phyloP scores from a whole-genome alignment of 176 grass and related monocot species.

The Secale cereale region DNA sequence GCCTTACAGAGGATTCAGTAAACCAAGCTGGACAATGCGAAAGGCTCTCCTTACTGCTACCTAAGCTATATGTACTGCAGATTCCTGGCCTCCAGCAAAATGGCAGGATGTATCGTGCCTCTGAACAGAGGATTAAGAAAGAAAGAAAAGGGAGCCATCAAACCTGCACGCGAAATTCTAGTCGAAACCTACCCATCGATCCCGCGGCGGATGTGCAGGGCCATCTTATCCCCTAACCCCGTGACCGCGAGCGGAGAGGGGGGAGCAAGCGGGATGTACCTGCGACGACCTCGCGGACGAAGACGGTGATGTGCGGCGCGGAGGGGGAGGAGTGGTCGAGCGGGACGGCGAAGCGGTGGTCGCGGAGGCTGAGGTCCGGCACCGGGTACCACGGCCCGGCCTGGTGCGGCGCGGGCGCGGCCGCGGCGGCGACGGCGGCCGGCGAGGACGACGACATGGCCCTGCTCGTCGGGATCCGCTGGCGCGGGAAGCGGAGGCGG shows the following conservation, averaged over 20 bases:
- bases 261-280: slow-evolving; percentile 31
- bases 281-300: slow-evolving; percentile 80
- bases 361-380: slow-evolving; percentile 76
- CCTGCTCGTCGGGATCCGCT: slow-evolving; percentile 7
- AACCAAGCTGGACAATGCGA: neutral
- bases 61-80: neutral
- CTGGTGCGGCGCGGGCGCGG: slow-evolving; percentile 23
- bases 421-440: neutral
- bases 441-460: slow-evolving; percentile 55
- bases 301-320: slow-evolving; percentile 55
- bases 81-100: neutral
- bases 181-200: neutral
- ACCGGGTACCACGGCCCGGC: slow-evolving; percentile 63
- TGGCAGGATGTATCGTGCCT: neutral
- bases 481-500: slow-evolving; percentile 8
- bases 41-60: no score
- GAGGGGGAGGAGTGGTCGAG: slow-evolving; percentile 60
- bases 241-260: neutral
- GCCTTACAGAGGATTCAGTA: neutral
- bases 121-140: no score
- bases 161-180: neutral
- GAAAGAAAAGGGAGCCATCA: neutral
- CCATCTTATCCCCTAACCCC: no score
- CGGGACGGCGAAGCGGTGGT: slow-evolving; percentile 84
- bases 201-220: neutral